Conservation (phyloP, 208 protist species). For the Trypanosoma avium region DNA sequence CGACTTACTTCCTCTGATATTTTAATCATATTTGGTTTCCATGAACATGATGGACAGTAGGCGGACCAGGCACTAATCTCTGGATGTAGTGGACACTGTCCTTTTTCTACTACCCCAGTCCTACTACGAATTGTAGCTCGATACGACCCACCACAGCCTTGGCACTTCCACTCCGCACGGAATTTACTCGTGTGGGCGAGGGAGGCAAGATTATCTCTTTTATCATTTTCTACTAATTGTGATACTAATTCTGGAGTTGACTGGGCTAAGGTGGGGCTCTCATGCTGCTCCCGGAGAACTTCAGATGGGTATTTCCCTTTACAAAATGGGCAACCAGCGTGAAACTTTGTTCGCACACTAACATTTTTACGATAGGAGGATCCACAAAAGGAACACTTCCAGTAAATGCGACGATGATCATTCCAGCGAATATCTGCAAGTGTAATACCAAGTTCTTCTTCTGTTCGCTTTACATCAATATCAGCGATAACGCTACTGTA, state of each 20-base stretch:
- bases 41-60: conserved; percentile 66
- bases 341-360: conserved; percentile 77
- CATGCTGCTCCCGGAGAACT: conserved; percentile 63
- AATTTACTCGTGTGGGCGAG: conserved; percentile 74
- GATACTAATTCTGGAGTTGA: conserved; percentile 43
- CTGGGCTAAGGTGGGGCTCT: conserved; percentile 28
- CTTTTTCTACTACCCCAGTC: conserved; percentile 62
- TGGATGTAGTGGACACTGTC: conserved; percentile 64
- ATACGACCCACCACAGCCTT: conserved; percentile 54
- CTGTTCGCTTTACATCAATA: conserved; percentile 72
- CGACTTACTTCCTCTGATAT: conserved; percentile 38
- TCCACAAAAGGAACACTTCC: conserved; percentile 81
- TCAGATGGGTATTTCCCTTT: conserved; percentile 70
- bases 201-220: conserved; percentile 51
- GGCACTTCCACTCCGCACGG: conserved; percentile 71
- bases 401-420: conserved; percentile 85
- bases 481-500: conserved; percentile 74
- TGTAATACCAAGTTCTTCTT: conserved; percentile 79
- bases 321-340: conserved; percentile 78
- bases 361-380: conserved; percentile 77
- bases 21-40: conserved; percentile 52
- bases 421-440: conserved; percentile 80
- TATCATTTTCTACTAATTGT: conserved; percentile 43
- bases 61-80: conserved; percentile 45
- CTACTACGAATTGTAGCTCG: conserved; percentile 71